phyloP scores from a whole-genome alignment of 495 filamentous ascomycete genomes.

The Neurospora sp. region DNA sequence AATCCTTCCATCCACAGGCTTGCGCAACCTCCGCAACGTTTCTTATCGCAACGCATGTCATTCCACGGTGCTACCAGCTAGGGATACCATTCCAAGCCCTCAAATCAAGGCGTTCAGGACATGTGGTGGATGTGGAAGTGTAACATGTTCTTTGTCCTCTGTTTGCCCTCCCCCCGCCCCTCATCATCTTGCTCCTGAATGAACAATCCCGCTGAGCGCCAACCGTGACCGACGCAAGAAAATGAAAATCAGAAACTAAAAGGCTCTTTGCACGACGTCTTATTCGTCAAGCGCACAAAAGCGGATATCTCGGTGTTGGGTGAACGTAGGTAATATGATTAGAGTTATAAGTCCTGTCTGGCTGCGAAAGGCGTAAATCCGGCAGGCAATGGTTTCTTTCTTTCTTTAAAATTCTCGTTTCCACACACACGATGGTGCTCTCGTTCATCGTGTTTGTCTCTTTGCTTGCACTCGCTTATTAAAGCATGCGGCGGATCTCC shows the following conservation, averaged over 20 bases:
- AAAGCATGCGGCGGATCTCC: slow-evolving; percentile 76
- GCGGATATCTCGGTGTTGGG: slow-evolving; percentile 16
- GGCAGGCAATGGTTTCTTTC: background rate
- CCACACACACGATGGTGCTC: background rate
- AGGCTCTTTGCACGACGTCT: slow-evolving; percentile 16
- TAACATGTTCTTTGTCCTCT: background rate
- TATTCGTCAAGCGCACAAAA: slow-evolving; percentile 10
- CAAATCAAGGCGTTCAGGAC: background rate
- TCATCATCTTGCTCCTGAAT: background rate
- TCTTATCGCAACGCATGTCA: slow-evolving; percentile 4
- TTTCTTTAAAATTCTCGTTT: background rate
- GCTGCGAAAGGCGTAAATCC: background rate
- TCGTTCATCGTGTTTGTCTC: background rate
- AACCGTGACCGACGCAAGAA: slow-evolving; percentile 10
- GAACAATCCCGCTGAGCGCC: background rate
- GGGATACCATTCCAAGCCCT: background rate
- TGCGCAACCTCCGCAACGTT: background rate
- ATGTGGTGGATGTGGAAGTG: background rate
- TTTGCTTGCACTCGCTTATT: background rate
- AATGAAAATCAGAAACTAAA: slow-evolving; percentile 15
- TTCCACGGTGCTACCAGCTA: background rate
- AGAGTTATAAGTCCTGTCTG: background rate
- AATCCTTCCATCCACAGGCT: background rate
- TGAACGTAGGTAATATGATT: background rate
- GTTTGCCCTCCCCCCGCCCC: background rate